These are phyloP conservation scores for Lunularia cruciata DNA, from an alignment of 225 moss, liverwort and hornwort species.

Conservation along the genomic window DNA sequence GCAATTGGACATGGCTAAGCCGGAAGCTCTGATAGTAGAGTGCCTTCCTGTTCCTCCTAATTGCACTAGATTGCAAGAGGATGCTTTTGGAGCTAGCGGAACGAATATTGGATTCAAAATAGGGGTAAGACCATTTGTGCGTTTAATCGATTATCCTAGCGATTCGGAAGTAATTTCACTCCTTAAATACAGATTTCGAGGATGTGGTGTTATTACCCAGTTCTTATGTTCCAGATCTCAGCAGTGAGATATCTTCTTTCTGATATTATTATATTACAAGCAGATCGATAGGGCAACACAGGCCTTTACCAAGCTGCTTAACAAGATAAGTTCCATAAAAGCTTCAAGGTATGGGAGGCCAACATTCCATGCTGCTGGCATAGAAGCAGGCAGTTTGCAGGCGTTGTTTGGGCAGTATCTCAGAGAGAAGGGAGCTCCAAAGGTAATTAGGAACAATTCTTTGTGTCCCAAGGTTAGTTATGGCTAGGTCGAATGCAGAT, in stretches of 20 bases:
- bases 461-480: background rate
- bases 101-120: conserved; percentile 47
- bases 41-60: conserved; percentile 83
- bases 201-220: too few species aligned
- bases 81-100: conserved; percentile 22
- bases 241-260: too few species aligned
- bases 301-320: conserved; percentile 30
- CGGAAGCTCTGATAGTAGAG: conserved; percentile 74
- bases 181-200: too few species aligned
- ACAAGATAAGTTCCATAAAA: conserved; percentile 28
- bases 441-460: conserved; percentile 24
- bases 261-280: too few species aligned
- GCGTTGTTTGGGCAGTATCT: conserved; percentile 43
- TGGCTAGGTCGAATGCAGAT: too few species aligned
- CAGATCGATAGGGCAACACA: conserved; percentile 41
- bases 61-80: conserved; percentile 63
- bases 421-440: conserved; percentile 49
- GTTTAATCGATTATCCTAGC: too few species aligned
- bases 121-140: conserved; percentile 45
- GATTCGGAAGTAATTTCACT: too few species aligned
- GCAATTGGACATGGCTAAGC: conserved; percentile 59
- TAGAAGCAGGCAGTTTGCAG: conserved; percentile 39
- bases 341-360: conserved; percentile 27
- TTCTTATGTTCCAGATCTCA: too few species aligned
- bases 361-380: conserved; percentile 22